Evolutionary conservation across 768 basidiomycete genomes (phyloP), one percentile per base, ranked within the genome.

Genomic region (Cystobasidium ongulense): DNA sequence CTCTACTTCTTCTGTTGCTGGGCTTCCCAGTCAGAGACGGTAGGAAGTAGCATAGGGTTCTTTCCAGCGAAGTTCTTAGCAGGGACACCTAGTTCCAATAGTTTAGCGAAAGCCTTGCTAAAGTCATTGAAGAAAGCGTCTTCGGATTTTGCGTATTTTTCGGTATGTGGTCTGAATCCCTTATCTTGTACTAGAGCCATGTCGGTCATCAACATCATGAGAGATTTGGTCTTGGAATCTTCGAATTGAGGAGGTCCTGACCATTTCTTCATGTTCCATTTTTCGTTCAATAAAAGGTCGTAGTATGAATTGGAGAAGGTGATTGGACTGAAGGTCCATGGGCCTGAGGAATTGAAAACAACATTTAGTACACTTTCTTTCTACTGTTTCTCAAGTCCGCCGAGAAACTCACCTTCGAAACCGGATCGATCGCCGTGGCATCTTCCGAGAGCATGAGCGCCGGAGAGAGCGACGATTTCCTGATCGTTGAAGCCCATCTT

Each of bases 161-260:
- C 87, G 71, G 90, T 89, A 78, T 83, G 87, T 82, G 92, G 91
- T 84, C 89, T 90, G 87, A 97, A 97, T 76, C 83, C 84, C 87
- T 92, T 96, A 84, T 98, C 95, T 81, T 89, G 88, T 75, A 86
- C 84, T 72, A 98, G 85, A 67, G 90, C 88, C 81, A 92, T 92
- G 82, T 96, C 93, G 78, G 65, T 92, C 88, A 92, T 92, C 54
- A 97, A 83, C 94, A 97, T 97, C 94, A 97, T 97, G 64, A 97
- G 84, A 29, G 87, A 64, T 78, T 86, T 86, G 50, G 92, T 93
- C 82, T 86, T 87, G 86, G 92, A 93, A 83, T 97, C 95, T 82
- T 90, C 88, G 72, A 89, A 88, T 83, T 96, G 94, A 84, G 92
- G 92, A 25, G 93, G 92, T 65, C 91, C 94, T 75, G 83, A 83